phyloP scores from a whole-genome alignment of 1,284 basidiomycete genomes.

The Grifola frondosa region DNA sequence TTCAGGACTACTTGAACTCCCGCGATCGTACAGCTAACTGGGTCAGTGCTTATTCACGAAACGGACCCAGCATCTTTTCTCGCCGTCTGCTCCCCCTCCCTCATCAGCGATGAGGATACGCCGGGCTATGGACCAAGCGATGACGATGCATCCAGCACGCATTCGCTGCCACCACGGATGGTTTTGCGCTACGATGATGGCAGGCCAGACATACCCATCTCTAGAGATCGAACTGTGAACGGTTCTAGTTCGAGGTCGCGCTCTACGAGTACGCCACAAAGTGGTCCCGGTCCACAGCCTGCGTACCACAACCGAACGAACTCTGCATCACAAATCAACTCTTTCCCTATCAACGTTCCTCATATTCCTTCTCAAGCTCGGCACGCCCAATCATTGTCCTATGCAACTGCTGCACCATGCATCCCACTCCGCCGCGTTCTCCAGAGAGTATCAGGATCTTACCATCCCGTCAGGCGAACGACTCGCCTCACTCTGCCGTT shows the following conservation, averaged over 20 bases:
- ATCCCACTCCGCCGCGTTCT: conserved; percentile 23
- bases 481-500: conserved; percentile 18
- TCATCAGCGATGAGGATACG: conserved; percentile 44
- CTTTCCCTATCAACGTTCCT: conserved; percentile 15
- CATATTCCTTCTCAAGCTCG: conserved; percentile 13
- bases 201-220: conserved; percentile 57
- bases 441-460: conserved; percentile 34
- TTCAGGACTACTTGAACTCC: conserved; percentile 54
- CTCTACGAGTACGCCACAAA: background rate
- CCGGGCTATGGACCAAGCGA: conserved; percentile 45
- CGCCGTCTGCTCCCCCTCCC: conserved; percentile 60
- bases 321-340: conserved; percentile 21
- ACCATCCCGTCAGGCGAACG: conserved; percentile 30
- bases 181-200: conserved; percentile 66
- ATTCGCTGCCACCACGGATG: conserved; percentile 70
- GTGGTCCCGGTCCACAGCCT: conserved; percentile 6
- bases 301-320: conserved; percentile 19
- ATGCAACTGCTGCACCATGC: conserved; percentile 24
- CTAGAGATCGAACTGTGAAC: conserved; percentile 29
- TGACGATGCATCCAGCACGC: conserved; percentile 63
- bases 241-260: background rate
- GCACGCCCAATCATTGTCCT: conserved; percentile 29
- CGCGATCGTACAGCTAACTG: conserved; percentile 61
- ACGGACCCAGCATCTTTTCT: conserved; percentile 42
- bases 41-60: conserved; percentile 47